A percentile compares a stretch with the other conserved stretches of the same genome.
Conservation (phyloP, 2,329 filamentous ascomycete genomes). For the Lachnellula willkommii region DNA sequence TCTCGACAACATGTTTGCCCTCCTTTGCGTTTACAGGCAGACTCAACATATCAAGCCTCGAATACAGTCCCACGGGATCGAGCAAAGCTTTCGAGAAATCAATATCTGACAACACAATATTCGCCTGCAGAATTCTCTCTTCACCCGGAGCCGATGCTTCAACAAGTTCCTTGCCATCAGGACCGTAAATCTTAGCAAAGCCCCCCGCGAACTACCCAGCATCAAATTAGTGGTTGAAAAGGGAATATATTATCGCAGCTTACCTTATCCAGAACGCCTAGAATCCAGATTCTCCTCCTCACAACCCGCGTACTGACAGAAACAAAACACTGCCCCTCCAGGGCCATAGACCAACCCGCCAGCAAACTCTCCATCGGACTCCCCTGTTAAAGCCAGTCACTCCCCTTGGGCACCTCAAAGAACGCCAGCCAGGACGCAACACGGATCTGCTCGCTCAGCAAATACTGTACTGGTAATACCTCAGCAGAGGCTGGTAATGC, state of each 20-base stretch:
- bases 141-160: conserved; percentile 25
- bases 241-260: not conserved
- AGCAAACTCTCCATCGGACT: not conserved
- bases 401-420: not conserved
- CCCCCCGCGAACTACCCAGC: conserved; percentile 14
- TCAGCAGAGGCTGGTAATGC: conserved; percentile 33
- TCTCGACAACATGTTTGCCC: conserved; percentile 6
- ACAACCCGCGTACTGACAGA: conserved; percentile 8
- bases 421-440: conserved; percentile 12
- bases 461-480: conserved; percentile 15
- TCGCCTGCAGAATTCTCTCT: conserved; percentile 36
- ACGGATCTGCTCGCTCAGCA: conserved; percentile 10
- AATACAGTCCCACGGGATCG: conserved; percentile 25
- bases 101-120: conserved; percentile 26
- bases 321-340: conserved; percentile 14
- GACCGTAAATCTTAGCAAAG: conserved; percentile 31
- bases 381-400: not conserved
- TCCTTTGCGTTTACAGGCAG: conserved; percentile 9
- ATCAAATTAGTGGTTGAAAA: not conserved
- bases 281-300: conserved; percentile 7
- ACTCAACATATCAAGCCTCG: conserved; percentile 22
- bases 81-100: conserved; percentile 15
- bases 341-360: conserved; percentile 3
- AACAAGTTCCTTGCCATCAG: conserved; percentile 27
- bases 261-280: conserved; percentile 4